phyloP scores from a whole-genome alignment of 2,329 filamentous ascomycete species.

The Ophiostoma ips region DNA sequence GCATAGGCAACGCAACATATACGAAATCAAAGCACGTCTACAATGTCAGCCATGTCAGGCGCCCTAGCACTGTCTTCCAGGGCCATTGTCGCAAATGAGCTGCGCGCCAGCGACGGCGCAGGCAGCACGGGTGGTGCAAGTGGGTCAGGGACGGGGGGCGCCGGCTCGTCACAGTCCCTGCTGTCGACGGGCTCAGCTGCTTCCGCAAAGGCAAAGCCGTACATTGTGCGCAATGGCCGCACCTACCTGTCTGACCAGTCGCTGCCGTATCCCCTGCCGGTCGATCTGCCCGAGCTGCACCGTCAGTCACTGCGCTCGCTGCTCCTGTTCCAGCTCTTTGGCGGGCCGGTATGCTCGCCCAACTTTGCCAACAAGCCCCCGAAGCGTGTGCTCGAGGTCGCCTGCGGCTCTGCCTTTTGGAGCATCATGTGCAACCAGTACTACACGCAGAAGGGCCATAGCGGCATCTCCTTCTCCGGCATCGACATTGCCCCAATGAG shows the following conservation, averaged over 20 bases:
- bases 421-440: constrained; percentile 76
- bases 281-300: constrained; percentile 71
- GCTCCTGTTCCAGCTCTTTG: constrained; percentile 67
- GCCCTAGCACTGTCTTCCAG: constrained; percentile 27
- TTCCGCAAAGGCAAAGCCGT: constrained; percentile 31
- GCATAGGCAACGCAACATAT: constrained; percentile 13
- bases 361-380: constrained; percentile 53
- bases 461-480: constrained; percentile 63
- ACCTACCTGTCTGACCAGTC: constrained; percentile 65
- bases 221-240: constrained; percentile 63
- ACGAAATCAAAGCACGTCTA: constrained; percentile 33
- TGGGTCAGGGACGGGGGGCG: background rate
- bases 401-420: constrained; percentile 82
- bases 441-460: constrained; percentile 51
- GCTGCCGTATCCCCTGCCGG: constrained; percentile 70
- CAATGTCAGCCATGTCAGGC: constrained; percentile 25
- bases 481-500: constrained; percentile 60
- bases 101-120: constrained; percentile 29
- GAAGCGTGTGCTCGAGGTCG: constrained; percentile 67
- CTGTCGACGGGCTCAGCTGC: constrained; percentile 12
- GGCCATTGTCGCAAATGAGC: constrained; percentile 36
- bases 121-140: constrained; percentile 14
- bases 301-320: constrained; percentile 75
- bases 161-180: constrained; percentile 15
- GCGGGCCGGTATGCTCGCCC: constrained; percentile 63